Evolutionary conservation across 441 rosid genomes (phyloP), one percentile per base, ranked within the genome.

Genomic region (Jatropha podagrica): DNA sequence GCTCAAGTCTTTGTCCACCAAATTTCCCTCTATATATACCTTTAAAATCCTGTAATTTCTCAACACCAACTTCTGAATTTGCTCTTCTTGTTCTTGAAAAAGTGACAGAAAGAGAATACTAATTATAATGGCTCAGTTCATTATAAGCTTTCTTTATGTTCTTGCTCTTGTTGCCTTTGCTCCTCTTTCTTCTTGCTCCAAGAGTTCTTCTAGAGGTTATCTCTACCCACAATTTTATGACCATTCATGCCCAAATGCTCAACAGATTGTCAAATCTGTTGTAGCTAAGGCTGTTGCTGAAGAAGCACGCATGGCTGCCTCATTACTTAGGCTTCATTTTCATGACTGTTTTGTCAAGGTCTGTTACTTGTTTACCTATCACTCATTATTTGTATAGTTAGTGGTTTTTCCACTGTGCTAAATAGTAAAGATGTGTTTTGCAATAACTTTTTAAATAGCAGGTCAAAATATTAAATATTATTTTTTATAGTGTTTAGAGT

Each of bases 261-360:
- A 72, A 1, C 83, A 88, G 74, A 90, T 95, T 12, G 95, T 95
- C 11, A 80, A 85, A 76, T 88, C 89, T 23, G 65, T 88, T 68
- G 91, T 95, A n/a, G 90, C 96, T 71, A 80, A 90, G 85, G 98
- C 96, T 27, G 87, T 90, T 13, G 91, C 88, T 0, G 83, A 72
- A 82, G 97, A 95, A 69, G 65, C 95, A 32, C 91, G 99, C 3
- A 92, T 92, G 95, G 96, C 89, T 65, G 97, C 98, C 83, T 93
- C 96, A 4, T 77, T 95, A 75, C 79, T 95, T 6, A 86, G 99
- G 87, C 93, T 93, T 58, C 98, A 89, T 75, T 95, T 95, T 85
- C 98, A 90, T 68, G 99, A 93, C 82, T 93, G 99, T 73, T 95
- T 95, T 75, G 98, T 92, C 83, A 83, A 90, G 97, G 99, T 93